Conservation (phyloP, 2,329 filamentous ascomycete genomes). For the Cladosporium cucumerinum region DNA sequence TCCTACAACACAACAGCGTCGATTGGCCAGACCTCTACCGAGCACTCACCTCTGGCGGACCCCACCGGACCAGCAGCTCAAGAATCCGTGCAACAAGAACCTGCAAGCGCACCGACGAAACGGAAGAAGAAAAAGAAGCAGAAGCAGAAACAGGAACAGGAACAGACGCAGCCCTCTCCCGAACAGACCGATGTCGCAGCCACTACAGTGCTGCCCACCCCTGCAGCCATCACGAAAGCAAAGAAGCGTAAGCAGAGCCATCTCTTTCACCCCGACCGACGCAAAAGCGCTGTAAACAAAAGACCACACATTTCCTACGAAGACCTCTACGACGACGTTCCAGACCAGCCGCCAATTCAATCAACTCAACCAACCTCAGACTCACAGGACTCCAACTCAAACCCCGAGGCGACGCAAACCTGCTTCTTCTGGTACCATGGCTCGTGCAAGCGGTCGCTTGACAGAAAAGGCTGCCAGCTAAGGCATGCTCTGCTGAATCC, state of each 20-base stretch:
- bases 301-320: background rate
- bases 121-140: background rate
- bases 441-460: background rate
- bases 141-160: background rate
- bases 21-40: background rate
- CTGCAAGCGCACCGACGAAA: background rate
- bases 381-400: background rate
- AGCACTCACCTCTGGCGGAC: background rate
- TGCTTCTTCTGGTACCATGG: constrained; percentile 9
- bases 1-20: background rate
- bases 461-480: background rate
- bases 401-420: background rate
- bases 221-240: background rate
- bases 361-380: background rate
- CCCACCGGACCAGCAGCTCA: background rate
- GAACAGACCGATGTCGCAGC: background rate
- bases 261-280: background rate
- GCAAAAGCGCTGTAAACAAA: background rate
- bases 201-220: background rate
- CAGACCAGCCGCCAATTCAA: background rate
- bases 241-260: background rate
- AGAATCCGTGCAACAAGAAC: background rate
- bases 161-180: background rate
- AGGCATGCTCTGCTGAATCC: background rate
- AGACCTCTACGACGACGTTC: background rate